Evolutionary conservation across 345 rosid genomes (phyloP).

Genomic region (Sapria himalayana): DNA sequence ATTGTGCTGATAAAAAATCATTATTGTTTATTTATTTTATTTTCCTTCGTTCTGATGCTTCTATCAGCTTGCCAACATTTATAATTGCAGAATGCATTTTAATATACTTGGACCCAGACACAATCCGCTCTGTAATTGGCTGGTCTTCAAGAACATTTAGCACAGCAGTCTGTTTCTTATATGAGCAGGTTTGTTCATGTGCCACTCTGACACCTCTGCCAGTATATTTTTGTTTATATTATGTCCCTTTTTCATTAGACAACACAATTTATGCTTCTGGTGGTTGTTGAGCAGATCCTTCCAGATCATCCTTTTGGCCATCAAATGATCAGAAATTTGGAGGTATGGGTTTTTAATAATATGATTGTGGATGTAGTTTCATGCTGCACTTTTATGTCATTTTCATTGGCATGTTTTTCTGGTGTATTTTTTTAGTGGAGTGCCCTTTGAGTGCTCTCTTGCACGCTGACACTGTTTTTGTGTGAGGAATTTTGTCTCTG

Average conservation of each 20-base stretch:
- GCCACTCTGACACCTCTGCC: constrained; percentile 1
- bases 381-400: too few species aligned
- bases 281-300: constrained; percentile 41
- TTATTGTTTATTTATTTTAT: too few species aligned
- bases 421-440: too few species aligned
- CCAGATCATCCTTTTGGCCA: constrained; percentile 97
- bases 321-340: constrained; percentile 92
- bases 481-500: too few species aligned
- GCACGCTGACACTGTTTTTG: too few species aligned
- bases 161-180: constrained; percentile 67
- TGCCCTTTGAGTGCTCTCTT: too few species aligned
- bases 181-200: constrained; percentile 82
- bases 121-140: constrained; percentile 48
- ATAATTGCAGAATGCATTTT: constrained; percentile 96
- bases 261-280: constrained; percentile 2
- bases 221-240: background rate
- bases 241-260: background rate
- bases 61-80: constrained; percentile 92
- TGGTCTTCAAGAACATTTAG: constrained; percentile 70
- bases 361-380: too few species aligned
- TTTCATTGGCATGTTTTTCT: too few species aligned
- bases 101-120: constrained; percentile 86
- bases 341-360: constrained; percentile 34
- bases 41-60: constrained; percentile 32
- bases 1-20: too few species aligned